Percentiles rank a stretch among this genome's conserved stretches.
These are phyloP conservation scores for Kwoniella newhampshirensis DNA, from an alignment of 768 basidiomycete species.

Conservation along the genomic window DNA sequence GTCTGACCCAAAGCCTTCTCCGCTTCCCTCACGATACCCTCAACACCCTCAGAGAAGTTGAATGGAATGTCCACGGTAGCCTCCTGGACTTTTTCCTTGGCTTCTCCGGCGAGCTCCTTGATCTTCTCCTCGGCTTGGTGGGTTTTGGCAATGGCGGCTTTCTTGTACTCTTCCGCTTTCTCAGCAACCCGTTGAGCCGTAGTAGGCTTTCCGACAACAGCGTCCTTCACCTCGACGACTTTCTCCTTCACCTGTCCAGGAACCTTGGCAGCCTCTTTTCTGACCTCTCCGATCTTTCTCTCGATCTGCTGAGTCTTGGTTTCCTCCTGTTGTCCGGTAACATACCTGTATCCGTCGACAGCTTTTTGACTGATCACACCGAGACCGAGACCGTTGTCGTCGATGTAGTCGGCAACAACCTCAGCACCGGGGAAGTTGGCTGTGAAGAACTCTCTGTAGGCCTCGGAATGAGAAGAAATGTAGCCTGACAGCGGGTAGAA, in stretches of 20 bases:
- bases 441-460: conserved; percentile 83
- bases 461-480: conserved; percentile 70
- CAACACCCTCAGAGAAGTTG: conserved; percentile 63
- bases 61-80: conserved; percentile 31
- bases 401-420: conserved; percentile 74
- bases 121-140: conserved; percentile 59
- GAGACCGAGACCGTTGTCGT: conserved; percentile 72
- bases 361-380: conserved; percentile 49
- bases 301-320: conserved; percentile 19
- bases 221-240: conserved; percentile 18
- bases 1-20: conserved; percentile 63
- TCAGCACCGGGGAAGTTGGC: conserved; percentile 76
- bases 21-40: conserved; percentile 68
- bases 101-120: conserved; percentile 43
- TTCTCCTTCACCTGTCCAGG: conserved; percentile 26
- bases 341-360: conserved; percentile 20
- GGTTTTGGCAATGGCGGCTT: conserved; percentile 37
- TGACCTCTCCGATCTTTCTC: conserved; percentile 15
- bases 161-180: conserved; percentile 35
- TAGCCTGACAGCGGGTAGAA: conserved; percentile 83
- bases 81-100: conserved; percentile 34
- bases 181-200: conserved; percentile 12
- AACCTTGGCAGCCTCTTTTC: conserved; percentile 19
- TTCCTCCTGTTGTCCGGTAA: conserved; percentile 15
- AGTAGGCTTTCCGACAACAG: conserved; percentile 15